A percentile compares a stretch with the other conserved stretches of the same genome.
phyloP scores from a whole-genome alignment of 495 filamentous ascomycete genomes.

The Aspergillus incahuasiensis region DNA sequence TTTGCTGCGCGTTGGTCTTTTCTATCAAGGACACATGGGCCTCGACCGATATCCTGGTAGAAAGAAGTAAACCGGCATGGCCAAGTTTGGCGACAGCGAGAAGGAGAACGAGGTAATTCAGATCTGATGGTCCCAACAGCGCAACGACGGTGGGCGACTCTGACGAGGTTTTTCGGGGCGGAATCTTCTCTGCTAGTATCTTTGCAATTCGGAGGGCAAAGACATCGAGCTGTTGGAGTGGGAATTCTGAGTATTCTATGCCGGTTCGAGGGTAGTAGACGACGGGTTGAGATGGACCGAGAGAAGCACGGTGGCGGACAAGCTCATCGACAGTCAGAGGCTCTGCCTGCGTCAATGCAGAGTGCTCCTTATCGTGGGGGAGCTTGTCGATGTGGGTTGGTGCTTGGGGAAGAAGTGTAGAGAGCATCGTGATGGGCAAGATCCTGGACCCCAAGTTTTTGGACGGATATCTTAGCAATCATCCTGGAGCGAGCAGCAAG shows the following conservation, averaged over 20 bases:
- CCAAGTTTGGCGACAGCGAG: constrained; percentile 39
- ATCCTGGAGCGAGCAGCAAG: neutral
- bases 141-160: constrained; percentile 33
- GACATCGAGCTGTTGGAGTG: constrained; percentile 27
- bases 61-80: constrained; percentile 40
- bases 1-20: constrained; percentile 29
- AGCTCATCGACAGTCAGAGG: constrained; percentile 27
- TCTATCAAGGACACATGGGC: constrained; percentile 38
- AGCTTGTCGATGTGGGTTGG: constrained; percentile 5
- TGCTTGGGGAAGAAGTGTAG: constrained; percentile 9
- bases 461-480: neutral
- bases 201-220: constrained; percentile 30
- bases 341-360: neutral
- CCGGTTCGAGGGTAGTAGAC: constrained; percentile 25
- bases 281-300: constrained; percentile 22
- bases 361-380: constrained; percentile 1
- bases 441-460: neutral
- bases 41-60: constrained; percentile 36
- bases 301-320: constrained; percentile 25
- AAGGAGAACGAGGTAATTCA: constrained; percentile 39
- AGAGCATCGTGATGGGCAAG: constrained; percentile 7
- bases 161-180: constrained; percentile 18
- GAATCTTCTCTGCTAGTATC: constrained; percentile 15
- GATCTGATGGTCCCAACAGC: constrained; percentile 34
- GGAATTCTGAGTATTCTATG: constrained; percentile 30